Base-by-base conservation (phyloP, 2,329 filamentous ascomycete species). In the Colletotrichum euphorbiae region DNA sequence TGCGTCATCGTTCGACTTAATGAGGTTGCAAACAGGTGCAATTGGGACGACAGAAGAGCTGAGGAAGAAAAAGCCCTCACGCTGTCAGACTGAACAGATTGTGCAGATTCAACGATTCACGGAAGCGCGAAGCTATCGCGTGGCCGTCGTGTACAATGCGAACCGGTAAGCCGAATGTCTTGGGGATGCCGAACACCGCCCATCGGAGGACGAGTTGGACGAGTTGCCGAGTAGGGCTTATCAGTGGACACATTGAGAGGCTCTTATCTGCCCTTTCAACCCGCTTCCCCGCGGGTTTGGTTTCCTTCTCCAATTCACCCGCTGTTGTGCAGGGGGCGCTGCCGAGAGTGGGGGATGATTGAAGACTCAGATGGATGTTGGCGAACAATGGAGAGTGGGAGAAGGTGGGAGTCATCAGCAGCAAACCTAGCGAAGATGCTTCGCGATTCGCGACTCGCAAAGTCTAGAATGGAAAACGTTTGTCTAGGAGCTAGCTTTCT, bases 321-420 rank as follows among this genome's bases (percentile, higher is more conserved):
- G 11, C 9, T n/a, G 21, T 54, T 17, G 13, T 4, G 24, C 24
- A 33, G 31, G 40, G 9, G n/a, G 17, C 12, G 33, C 11, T 15
- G 6, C 19, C 64, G 52, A 45, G 62, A 64, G 52, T 67, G 64
- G 60, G 64, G 60, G 52, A 54, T 15, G 5, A 4, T 6, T 13
- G 28, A n/a, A 13, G 21, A 45, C 28, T 21, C 31, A 13, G 63
- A 67, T 63, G 42, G 63, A 67, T 63, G 42, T 7, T 24, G 19
- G n/a, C 4, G 21, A 17, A 5, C 9, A 8, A n/a, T 7, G 12
- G 12, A 38, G 45, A 58, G 51, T 64, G 59, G 59, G 51, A 43
- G 45, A 13, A 19, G 48, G 21, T 38, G 45, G 46, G 31, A 11
- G 3, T 15, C 15, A 52, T 3, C 9, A n/a, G 28, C 21, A 1